A percentile compares a stretch with the other conserved stretches of the same genome.
Conservation (phyloP, 73 alveolate species). For the Uronychia setigera region DNA sequence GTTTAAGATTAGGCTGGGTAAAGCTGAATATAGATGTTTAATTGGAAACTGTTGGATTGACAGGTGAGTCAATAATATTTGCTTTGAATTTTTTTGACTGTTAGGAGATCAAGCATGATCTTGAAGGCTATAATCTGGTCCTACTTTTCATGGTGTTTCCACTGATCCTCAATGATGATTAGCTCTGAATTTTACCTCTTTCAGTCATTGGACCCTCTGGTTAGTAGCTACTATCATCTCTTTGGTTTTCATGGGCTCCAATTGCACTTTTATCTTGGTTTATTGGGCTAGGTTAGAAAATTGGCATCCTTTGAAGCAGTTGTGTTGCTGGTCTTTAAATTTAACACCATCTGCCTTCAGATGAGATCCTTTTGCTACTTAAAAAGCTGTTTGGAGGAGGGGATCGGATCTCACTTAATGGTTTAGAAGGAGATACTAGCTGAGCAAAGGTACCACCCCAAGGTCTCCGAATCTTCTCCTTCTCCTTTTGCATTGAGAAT, state of each 20-base stretch:
- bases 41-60: no score
- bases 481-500: background rate
- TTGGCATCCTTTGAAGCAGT: no score
- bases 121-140: no score
- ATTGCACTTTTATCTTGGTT: background rate
- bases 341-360: no score
- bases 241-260: background rate
- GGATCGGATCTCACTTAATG: background rate
- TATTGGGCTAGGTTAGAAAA: background rate
- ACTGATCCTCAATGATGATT: no score
- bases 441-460: background rate
- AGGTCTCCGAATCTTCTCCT: background rate
- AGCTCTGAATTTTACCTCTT: no score
- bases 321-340: no score
- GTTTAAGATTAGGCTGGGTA: background rate
- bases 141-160: no score
- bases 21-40: no score
- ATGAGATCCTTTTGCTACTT: background rate
- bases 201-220: background rate
- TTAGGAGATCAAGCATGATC: background rate
- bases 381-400: background rate
- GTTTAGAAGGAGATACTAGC: background rate
- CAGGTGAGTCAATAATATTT: background rate
- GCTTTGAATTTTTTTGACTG: background rate
- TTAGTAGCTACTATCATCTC: background rate